phyloP scores from a whole-genome alignment of 1,284 basidiomycete genomes.

The Sanghuangporus sanghuang region DNA sequence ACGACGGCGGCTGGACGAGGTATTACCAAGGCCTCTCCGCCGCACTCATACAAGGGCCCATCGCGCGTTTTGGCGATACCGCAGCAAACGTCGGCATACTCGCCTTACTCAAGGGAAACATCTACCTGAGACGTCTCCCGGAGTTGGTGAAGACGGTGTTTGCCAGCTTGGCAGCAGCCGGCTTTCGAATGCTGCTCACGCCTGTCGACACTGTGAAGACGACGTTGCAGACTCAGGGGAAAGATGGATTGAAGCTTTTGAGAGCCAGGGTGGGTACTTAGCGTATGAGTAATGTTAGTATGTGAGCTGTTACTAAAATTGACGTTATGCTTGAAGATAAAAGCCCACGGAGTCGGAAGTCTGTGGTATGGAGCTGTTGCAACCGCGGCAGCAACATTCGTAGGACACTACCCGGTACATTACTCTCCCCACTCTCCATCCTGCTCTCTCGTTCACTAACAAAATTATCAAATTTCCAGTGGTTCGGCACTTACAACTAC shows the following conservation, averaged over 20 bases:
- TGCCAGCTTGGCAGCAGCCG: constrained; percentile 64
- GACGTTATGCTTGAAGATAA: constrained; percentile 40
- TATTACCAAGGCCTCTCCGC: constrained; percentile 82
- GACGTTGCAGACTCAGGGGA: constrained; percentile 85
- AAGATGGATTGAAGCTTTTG: constrained; percentile 58
- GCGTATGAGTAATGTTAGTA: neutral
- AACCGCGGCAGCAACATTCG: constrained; percentile 86
- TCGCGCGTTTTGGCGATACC: constrained; percentile 84
- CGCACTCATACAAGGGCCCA: constrained; percentile 76
- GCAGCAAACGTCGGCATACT: constrained; percentile 81
- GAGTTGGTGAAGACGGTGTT: constrained; percentile 64
- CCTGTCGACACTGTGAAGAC: constrained; percentile 91
- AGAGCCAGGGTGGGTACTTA: constrained; percentile 48
- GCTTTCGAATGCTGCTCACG: constrained; percentile 79
- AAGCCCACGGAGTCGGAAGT: constrained; percentile 66
- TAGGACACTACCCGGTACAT: constrained; percentile 77
- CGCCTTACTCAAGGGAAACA: constrained; percentile 67
- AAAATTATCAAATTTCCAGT: constrained; percentile 33
- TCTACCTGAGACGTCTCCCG: constrained; percentile 60
- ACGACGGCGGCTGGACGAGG: constrained; percentile 72
- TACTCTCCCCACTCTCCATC: neutral
- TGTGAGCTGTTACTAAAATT: neutral
- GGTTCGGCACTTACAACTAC: constrained; percentile 83
- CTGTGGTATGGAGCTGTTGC: constrained; percentile 87
- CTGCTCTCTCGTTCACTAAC: neutral